These are phyloP conservation scores for Magnaporthiopsis rhizophila DNA, from an alignment of 2,329 filamentous ascomycete genomes.

Conservation along the genomic window DNA sequence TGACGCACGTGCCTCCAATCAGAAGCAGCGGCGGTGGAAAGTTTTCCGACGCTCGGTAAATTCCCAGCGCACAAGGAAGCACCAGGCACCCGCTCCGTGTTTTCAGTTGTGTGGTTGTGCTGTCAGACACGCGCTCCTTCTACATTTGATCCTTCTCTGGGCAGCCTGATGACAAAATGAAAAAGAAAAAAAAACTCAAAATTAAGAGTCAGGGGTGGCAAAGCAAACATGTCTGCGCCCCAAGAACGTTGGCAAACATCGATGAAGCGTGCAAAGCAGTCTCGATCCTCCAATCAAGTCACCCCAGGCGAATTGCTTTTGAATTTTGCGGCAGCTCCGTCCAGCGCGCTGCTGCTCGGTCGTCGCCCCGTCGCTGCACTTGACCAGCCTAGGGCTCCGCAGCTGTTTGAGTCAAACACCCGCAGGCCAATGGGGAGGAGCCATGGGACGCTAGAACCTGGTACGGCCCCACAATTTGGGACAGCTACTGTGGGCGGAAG, in stretches of 20 bases:
- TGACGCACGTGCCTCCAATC: slow-evolving; percentile 5
- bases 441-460: neutral
- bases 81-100: neutral
- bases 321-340: neutral
- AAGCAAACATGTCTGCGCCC: neutral
- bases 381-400: neutral
- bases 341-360: neutral
- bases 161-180: neutral
- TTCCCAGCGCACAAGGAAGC: neutral
- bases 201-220: neutral
- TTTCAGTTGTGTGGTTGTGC: neutral
- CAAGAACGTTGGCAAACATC: neutral
- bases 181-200: too few relatives aligned
- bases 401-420: neutral
- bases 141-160: neutral
- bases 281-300: neutral
- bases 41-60: neutral
- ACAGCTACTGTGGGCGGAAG: neutral
- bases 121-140: neutral
- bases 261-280: neutral
- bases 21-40: neutral
- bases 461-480: neutral
- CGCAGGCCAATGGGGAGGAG: neutral
- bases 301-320: neutral
- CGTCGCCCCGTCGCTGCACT: neutral